Evolutionary conservation across 495 filamentous ascomycete genomes (phyloP), one percentile per base, ranked within the genome.

Genomic region (Penicillium robsamsonii): DNA sequence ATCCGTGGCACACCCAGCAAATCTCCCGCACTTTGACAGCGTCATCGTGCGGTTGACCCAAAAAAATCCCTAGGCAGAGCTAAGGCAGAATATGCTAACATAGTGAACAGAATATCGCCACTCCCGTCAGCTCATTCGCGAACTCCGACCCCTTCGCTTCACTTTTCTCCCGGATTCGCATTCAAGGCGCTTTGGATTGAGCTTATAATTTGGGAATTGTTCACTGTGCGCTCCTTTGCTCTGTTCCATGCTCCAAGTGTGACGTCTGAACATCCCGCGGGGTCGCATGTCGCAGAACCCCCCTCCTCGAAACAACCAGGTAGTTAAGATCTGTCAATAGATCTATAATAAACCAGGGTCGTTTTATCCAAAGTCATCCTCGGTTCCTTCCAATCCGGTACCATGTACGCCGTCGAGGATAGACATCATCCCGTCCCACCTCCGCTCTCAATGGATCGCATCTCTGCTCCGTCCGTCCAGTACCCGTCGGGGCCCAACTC

Each of bases 371-470:
- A n/a, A 33, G 38, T 50, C 57, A 60, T 35, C 62, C 68, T 58
- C 62, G 66, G 62, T 70, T 68, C 62, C 61, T 64, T 17, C 24
- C 51, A 50, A 49, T 53, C 62, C 38, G 60, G 64, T 65, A 65
- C 64, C 63, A 78, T 78, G 75, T 78, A 77, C 65, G 67, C 73
- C 53, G 54, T 75, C 50, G 75, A 76, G 54, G 74, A 78, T 56
- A 71, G 75, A 64, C 58, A 73, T 42, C 74, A 76, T 66, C 70
- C 66, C 47, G 64, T 64, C 30, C 73, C 72, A 22, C 74, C 75
- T 22, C 73, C 75, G 10, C 72, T 79, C 54, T 73, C 72, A 59
- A 77, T 79, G 73, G 76, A 79, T 67, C 74, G 75, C 64, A 77
- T 78, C 56, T 67, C 72, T 56, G 70, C 67, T 22, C 70, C 73